Conservation (phyloP, 257 asterid genomes). For the Scutellaria galericulata region DNA sequence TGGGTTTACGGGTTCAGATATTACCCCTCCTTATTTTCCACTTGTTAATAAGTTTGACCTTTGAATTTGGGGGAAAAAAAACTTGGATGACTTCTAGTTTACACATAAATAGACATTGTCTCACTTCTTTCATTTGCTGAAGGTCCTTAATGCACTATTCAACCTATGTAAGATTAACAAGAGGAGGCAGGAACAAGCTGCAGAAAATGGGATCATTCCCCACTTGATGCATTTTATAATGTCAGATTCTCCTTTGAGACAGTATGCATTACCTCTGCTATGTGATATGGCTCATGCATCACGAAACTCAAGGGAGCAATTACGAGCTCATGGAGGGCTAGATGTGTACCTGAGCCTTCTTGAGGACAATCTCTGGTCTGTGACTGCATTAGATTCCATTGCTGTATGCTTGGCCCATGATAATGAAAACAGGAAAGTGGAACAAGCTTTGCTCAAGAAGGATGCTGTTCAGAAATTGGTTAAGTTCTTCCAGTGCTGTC, state of each 20-base stretch:
- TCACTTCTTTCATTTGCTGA: conserved; percentile 46
- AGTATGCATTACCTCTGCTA: conserved; percentile 87
- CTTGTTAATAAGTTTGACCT: neutral
- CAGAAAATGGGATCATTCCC: conserved; percentile 98
- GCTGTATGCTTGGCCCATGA: conserved; percentile 99
- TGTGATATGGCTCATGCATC: conserved; percentile 99
- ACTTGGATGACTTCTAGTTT: neutral
- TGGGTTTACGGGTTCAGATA: neutral
- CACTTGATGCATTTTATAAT: conserved; percentile 90
- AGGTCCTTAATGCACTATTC: conserved; percentile 96
- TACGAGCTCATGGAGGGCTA: conserved; percentile 97
- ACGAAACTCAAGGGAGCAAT: conserved; percentile 94
- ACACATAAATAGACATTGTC: conserved; percentile 33
- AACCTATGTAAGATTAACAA: conserved; percentile 97
- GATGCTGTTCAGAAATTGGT: conserved; percentile 94
- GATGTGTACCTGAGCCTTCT: conserved; percentile 96
- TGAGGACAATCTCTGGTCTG: conserved; percentile 94
- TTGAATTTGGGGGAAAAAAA: neutral
- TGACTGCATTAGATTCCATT: conserved; percentile 95
- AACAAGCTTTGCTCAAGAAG: conserved; percentile 86
- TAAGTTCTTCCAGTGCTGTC: conserved; percentile 86
- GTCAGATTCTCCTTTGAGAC: conserved; percentile 89
- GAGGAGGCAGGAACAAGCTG: conserved; percentile 99
- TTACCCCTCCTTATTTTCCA: neutral
- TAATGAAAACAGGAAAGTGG: conserved; percentile 89